These are phyloP conservation scores for Saxophila tyrrhenica DNA, from an alignment of 495 filamentous ascomycete species.

Conservation along the genomic window DNA sequence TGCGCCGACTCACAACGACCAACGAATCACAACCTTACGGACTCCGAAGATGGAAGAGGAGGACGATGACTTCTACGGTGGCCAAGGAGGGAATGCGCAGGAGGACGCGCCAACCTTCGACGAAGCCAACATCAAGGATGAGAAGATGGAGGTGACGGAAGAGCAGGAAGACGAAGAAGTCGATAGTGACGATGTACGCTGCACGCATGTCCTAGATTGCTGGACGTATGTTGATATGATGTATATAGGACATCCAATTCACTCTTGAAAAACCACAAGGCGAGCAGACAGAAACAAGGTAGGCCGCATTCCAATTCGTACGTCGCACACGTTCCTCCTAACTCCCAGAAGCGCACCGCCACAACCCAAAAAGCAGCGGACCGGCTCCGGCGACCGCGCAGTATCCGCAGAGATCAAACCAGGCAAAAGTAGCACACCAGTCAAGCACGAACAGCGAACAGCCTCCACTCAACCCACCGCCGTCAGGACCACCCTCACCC, in stretches of 20 bases:
- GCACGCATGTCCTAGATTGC: constrained; percentile 2
- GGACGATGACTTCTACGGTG: constrained; percentile 57
- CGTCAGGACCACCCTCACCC: constrained; percentile 18
- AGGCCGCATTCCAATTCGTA: constrained; percentile 33
- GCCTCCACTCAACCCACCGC: constrained; percentile 3
- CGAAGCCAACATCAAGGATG: constrained; percentile 16
- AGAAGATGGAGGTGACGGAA: constrained; percentile 36
- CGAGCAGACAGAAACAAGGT: constrained; percentile 54
- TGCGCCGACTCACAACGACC: not conserved
- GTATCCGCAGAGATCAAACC: constrained; percentile 6
- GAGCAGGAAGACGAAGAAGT: constrained; percentile 68
- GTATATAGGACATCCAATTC: constrained; percentile 74
- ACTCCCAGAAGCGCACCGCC: constrained; percentile 27
- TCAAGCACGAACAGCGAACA: not conserved
- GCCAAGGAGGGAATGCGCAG: constrained; percentile 28
- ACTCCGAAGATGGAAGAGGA: constrained; percentile 49
- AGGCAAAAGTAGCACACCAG: constrained; percentile 1
- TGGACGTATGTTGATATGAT: not conserved
- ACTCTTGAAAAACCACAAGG: constrained; percentile 80
- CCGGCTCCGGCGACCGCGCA: constrained; percentile 16
- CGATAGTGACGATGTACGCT: constrained; percentile 45
- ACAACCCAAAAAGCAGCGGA: constrained; percentile 31
- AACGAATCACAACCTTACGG: not conserved
- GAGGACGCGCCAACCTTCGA: constrained; percentile 3
- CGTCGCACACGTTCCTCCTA: not conserved